Conservation (phyloP, 2,329 filamentous ascomycete species). For the Alternaria incomplexa region DNA sequence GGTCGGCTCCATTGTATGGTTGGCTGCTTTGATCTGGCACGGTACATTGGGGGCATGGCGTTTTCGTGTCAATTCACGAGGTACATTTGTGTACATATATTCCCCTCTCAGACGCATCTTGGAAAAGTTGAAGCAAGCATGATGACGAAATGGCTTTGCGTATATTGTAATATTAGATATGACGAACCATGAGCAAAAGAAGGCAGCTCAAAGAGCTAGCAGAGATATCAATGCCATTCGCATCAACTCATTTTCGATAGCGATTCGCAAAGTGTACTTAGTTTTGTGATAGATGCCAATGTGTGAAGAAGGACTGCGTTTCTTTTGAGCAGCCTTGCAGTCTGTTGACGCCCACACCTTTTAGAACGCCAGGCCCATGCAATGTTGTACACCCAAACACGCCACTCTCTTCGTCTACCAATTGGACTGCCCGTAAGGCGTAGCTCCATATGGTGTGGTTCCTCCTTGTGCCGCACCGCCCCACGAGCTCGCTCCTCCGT, state of each 20-base stretch:
- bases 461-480: constrained; percentile 56
- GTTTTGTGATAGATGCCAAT: background rate
- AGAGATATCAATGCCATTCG: constrained; percentile 6
- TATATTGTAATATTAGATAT: constrained; percentile 32
- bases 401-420: constrained; percentile 19
- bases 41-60: constrained; percentile 26
- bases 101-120: constrained; percentile 37
- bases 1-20: constrained; percentile 17
- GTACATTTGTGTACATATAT: constrained; percentile 36
- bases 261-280: background rate
- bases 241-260: constrained; percentile 1
- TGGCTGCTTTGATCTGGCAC: constrained; percentile 7
- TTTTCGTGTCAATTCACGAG: constrained; percentile 13
- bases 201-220: background rate
- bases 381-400: constrained; percentile 23
- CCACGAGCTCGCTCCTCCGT: constrained; percentile 66
- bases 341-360: constrained; percentile 11
- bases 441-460: constrained; percentile 65
- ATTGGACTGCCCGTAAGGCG: constrained; percentile 60
- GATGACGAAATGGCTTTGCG: constrained; percentile 9
- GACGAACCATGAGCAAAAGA: constrained; percentile 13
- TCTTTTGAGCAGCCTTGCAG: background rate
- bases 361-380: constrained; percentile 38
- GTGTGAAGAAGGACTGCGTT: background rate
- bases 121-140: constrained; percentile 17